A percentile compares a stretch with the other conserved stretches of the same genome.
These are phyloP conservation scores for Hypoxylon subgilvum DNA, from an alignment of 495 filamentous ascomycete species.

Conservation along the genomic window DNA sequence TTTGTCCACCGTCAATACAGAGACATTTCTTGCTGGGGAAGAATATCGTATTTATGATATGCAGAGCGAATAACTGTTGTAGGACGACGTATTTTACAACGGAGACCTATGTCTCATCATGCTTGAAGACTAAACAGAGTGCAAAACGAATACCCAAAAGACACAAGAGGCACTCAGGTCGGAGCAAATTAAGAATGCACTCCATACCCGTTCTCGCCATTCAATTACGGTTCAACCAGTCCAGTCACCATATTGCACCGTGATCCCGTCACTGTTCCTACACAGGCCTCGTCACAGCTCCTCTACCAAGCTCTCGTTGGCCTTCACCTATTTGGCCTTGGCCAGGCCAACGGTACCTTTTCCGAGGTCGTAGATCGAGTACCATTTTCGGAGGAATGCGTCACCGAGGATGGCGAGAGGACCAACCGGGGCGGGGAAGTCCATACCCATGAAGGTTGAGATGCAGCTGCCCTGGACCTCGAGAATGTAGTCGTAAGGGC, in stretches of 20 bases:
- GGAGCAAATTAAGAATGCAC: constrained; percentile 16
- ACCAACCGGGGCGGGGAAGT: constrained; percentile 88
- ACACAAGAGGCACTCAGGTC: constrained; percentile 5
- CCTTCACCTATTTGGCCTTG: constrained; percentile 66
- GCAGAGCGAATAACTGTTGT: constrained; percentile 27
- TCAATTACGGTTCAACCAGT: constrained; percentile 28
- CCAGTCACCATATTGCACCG: constrained; percentile 16
- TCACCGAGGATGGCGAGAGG: constrained; percentile 96
- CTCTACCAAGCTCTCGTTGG: constrained; percentile 1
- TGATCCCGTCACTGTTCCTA: constrained; percentile 18
- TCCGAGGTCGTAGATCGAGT: constrained; percentile 93
- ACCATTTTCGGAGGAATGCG: constrained; percentile 95
- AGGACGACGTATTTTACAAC: constrained; percentile 34
- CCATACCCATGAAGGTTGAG: constrained; percentile 97
- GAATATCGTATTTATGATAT: constrained; percentile 9
- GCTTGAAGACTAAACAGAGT: constrained; percentile 18
- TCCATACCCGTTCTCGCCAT: constrained; percentile 22
- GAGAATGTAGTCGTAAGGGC: constrained; percentile 90
- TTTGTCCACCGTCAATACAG: too few species aligned
- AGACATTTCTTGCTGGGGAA: too few species aligned
- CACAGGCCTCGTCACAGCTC: constrained; percentile 14
- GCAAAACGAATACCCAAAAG: constrained; percentile 28
- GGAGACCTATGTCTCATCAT: constrained; percentile 26
- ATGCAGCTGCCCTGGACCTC: constrained; percentile 96
- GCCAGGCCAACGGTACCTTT: constrained; percentile 86